Conservation (phyloP, 352 stramenopile species). For the Globisporangium alternatum region DNA sequence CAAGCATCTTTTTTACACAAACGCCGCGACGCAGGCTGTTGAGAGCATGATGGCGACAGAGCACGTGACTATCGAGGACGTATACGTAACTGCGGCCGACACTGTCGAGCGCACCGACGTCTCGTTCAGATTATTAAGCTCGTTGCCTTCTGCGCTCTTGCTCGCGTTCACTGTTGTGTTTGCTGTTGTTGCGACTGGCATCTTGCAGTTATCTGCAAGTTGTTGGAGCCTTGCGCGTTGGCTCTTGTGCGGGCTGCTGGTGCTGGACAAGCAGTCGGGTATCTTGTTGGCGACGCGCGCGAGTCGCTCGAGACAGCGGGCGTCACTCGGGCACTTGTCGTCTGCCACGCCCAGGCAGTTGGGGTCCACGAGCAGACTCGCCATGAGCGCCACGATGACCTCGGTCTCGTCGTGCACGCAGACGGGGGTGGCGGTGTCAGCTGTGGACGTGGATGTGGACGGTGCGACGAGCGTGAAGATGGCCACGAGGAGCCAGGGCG, state of each 20-base stretch:
- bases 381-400: constrained; percentile 8
- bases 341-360: constrained; percentile 10
- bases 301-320: constrained; percentile 6
- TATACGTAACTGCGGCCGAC: background rate
- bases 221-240: background rate
- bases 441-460: background rate
- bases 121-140: background rate
- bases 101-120: constrained; percentile 1
- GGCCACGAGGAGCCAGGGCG: background rate
- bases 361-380: constrained; percentile 5
- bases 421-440: background rate
- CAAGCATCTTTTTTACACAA: background rate
- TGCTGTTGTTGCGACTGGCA: background rate
- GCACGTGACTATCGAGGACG: background rate
- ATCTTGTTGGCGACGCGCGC: constrained; percentile 8
- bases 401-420: constrained; percentile 9
- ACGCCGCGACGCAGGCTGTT: background rate
- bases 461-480: background rate
- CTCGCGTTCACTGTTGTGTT: too few species aligned
- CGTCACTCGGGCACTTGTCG: constrained; percentile 7
- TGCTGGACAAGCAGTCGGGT: constrained; percentile 4
- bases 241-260: background rate
- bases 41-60: background rate
- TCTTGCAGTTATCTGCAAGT: background rate
- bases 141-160: background rate